A percentile compares a stretch with the other conserved stretches of the same genome.
phyloP scores from a whole-genome alignment of 495 filamentous ascomycete genomes.

The Neurospora sp. region DNA sequence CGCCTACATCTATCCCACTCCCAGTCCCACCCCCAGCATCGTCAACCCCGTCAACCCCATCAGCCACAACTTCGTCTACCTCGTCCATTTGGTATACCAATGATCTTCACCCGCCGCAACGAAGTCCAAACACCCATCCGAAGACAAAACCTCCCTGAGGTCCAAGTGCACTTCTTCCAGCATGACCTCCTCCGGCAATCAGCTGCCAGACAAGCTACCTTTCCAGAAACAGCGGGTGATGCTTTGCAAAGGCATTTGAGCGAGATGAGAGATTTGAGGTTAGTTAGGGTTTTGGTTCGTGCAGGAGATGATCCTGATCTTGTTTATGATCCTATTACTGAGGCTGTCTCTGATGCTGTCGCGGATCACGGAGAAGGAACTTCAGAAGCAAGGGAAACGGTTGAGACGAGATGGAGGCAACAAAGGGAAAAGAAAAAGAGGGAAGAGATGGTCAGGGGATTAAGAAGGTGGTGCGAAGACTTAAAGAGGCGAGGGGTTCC shows the following conservation, averaged over 20 bases:
- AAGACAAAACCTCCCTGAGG: not conserved
- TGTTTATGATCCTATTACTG: not conserved
- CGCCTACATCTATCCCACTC: constrained; percentile 14
- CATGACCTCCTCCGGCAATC: not conserved
- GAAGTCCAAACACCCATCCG: not conserved
- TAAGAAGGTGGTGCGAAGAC: constrained; percentile 30
- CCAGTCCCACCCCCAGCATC: not conserved
- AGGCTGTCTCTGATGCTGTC: not conserved
- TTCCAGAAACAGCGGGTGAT: not conserved
- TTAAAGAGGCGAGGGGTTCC: constrained; percentile 25
- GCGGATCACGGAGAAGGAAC: not conserved
- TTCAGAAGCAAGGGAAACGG: not conserved
- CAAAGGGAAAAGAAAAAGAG: constrained; percentile 3
- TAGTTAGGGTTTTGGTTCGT: not conserved
- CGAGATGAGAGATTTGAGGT: not conserved
- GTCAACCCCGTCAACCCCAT: not conserved
- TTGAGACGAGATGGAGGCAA: constrained; percentile 9
- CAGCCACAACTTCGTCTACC: not conserved
- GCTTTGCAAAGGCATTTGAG: not conserved
- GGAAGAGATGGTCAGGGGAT: constrained; percentile 28
- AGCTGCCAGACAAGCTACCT: not conserved
- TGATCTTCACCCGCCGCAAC: not conserved
- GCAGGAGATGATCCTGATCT: not conserved
- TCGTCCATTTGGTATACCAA: not conserved
- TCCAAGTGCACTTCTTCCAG: not conserved